A percentile compares a stretch with the other conserved stretches of the same genome.
Evolutionary conservation across 768 basidiomycete species (phyloP).

Genomic region (Russula dissimulans): DNA sequence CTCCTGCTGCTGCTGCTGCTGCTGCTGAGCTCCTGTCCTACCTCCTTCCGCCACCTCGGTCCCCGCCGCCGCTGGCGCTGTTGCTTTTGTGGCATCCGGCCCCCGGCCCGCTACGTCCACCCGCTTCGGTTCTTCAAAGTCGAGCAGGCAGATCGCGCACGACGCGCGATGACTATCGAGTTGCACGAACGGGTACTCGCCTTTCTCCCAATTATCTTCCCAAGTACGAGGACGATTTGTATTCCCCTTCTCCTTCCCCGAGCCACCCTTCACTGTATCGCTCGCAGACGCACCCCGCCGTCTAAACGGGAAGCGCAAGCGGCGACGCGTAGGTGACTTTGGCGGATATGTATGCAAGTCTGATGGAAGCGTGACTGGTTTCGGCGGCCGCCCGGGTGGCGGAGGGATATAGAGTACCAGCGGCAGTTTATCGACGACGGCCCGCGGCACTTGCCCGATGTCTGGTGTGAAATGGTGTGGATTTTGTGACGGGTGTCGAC

Average conservation of each 20-base stretch:
- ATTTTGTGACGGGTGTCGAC: constrained; percentile 70
- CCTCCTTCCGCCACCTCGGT: constrained; percentile 24
- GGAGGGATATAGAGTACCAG: constrained; percentile 81
- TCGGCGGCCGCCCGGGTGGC: constrained; percentile 39
- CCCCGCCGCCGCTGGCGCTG: background rate
- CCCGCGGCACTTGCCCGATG: constrained; percentile 61
- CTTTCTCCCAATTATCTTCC: constrained; percentile 73
- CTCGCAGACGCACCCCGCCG: constrained; percentile 2
- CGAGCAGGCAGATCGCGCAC: constrained; percentile 78
- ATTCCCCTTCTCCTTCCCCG: constrained; percentile 6
- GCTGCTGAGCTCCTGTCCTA: constrained; percentile 23
- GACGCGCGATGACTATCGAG: constrained; percentile 76
- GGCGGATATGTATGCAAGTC: constrained; percentile 54
- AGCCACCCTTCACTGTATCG: constrained; percentile 18
- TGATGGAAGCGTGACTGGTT: constrained; percentile 14
- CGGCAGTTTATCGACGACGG: constrained; percentile 70
- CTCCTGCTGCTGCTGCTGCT: background rate
- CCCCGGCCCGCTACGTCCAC: constrained; percentile 28
- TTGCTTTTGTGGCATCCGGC: constrained; percentile 1
- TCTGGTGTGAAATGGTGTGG: constrained; percentile 69
- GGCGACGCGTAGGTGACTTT: constrained; percentile 34
- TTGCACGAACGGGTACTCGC: constrained; percentile 72
- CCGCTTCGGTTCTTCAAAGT: constrained; percentile 66
- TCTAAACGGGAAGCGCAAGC: constrained; percentile 38
- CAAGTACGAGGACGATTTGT: constrained; percentile 40